Evolutionary conservation across 2,329 filamentous ascomycete species (phyloP), one percentile per base, ranked within the genome.

Genomic region (Sporothrix mexicana): DNA sequence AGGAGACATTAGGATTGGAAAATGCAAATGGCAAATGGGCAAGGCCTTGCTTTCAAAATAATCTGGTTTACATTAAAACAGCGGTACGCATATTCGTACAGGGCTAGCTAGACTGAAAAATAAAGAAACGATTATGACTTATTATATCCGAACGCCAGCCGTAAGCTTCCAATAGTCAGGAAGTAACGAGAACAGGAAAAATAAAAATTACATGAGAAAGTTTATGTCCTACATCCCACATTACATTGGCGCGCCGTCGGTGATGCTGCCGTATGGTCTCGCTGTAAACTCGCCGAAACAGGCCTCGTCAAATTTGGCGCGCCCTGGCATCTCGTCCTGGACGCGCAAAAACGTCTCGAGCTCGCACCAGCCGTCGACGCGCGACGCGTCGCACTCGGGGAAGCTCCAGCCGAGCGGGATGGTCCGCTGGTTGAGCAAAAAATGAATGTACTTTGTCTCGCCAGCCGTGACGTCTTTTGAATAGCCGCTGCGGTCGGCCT

Each of bases 281-380:
- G 73, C 77, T 5, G 82, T 79, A 75, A 87, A 88, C 2, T 91
- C 83, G 0, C 88, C 91, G 79, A 88, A 90, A 78, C 92, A 95
- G 51, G 90, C 86, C 77, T 88, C 86, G 17, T 92, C 87, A 77
- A 87, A 94, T 77, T 87, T 80, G 3, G 91, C 90, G 74, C 85
- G 81, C 20, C 82, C 84, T 49, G 88, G 79, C 84, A 90, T 90
- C 74, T 82, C 82, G 74, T 88, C 84, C 81, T 92, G 89, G 5
- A 90, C 83, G 74, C 87, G 80, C 59, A 94, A 77, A 77, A 94
- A 94, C 0, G 90, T 90, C 2, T 85, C 85, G 67, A 94, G 79
- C 78, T 94, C 91, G 78, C 92, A 94, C 92, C 92, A 94, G 0
- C 92, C 92, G 79, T 94, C 92, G 59, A 90, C 86, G 4, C 92